Evolutionary conservation across 805 yeast genomes (phyloP), one percentile per base, ranked within the genome.

Genomic region (Kluyveromyces wickerhamii): DNA sequence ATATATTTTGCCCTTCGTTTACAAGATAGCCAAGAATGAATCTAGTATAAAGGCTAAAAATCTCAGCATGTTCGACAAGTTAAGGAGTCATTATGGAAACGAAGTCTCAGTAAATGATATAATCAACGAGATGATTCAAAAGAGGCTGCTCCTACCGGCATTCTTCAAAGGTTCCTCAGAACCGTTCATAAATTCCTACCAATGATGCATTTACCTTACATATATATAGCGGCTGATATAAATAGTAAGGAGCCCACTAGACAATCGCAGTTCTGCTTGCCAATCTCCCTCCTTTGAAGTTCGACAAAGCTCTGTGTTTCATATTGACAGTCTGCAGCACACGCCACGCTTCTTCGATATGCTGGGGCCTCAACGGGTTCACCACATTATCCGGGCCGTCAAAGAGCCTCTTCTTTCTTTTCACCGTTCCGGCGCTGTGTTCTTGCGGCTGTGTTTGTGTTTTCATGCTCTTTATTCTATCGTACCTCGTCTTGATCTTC

Each of bases 311-410:
- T 39, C 70, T 74, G 42, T 74, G 79, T 29, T 67, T 71, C 48
- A 72, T 72, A 28, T 69, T 68, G 2, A 60, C 61, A 2, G 66
- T 59, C 55, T 87, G 96, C 27, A 85, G 57, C 35, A 79, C 62
- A 49, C 96, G 66, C 87, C 92, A 86, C 0, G 96, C 96, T 51
- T 86, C 95, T 39, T 79, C 78, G 8, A 88, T 77, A 56, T 88
- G 95, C 39, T 74, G 72, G 0, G 89, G 84, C 52, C 74, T 64
- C 23, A 88, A 67, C 0, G 96, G 95, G 37, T 73, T 72, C 11
- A 79, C 81, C 34, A 79, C 74, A 48, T 84, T 85, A 48, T 86
- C 94, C 1, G 95, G 95, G 22, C 83, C 89, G 57, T 85, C 95
- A 54, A 87, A 87, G 32, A 87, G 53, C 39, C 79, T 71, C 40